These are phyloP conservation scores for Astraeus odoratus DNA, from an alignment of 768 basidiomycete genomes.

Conservation along the genomic window DNA sequence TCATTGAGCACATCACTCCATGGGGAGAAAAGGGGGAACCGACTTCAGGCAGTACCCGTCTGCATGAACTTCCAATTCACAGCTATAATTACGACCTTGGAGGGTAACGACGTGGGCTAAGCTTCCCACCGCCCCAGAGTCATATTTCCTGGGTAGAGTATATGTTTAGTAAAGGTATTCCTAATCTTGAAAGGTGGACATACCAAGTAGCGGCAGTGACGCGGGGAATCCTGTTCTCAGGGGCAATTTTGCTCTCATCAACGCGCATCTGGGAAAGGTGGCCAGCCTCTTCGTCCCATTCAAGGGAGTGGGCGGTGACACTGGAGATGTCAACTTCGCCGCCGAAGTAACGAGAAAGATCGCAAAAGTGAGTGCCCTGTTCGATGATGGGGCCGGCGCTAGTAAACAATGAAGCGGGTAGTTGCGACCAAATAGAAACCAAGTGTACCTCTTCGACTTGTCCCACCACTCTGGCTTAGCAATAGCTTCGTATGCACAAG, in stretches of 20 bases:
- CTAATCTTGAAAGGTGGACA: slow-evolving; percentile 16
- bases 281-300: slow-evolving; percentile 89
- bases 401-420: slow-evolving; percentile 4
- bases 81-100: slow-evolving; percentile 90
- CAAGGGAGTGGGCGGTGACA: slow-evolving; percentile 81
- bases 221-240: slow-evolving; percentile 89
- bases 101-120: slow-evolving; percentile 88
- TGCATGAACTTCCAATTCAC: slow-evolving; percentile 89
- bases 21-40: slow-evolving; percentile 12
- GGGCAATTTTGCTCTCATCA: slow-evolving; percentile 79
- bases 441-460: slow-evolving; percentile 67
- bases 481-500: slow-evolving; percentile 76
- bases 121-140: slow-evolving; percentile 87
- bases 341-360: slow-evolving; percentile 95
- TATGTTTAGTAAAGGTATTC: slow-evolving; percentile 9
- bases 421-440: background rate
- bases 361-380: slow-evolving; percentile 96
- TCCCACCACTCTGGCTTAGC: slow-evolving; percentile 91
- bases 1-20: slow-evolving; percentile 7
- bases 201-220: slow-evolving; percentile 90
- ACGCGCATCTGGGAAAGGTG: slow-evolving; percentile 71
- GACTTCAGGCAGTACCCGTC: slow-evolving; percentile 89
- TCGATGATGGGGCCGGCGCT: slow-evolving; percentile 79
- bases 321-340: slow-evolving; percentile 85
- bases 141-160: slow-evolving; percentile 70